phyloP scores from a whole-genome alignment of 2,329 filamentous ascomycete species.

The Didymella segeticola region DNA sequence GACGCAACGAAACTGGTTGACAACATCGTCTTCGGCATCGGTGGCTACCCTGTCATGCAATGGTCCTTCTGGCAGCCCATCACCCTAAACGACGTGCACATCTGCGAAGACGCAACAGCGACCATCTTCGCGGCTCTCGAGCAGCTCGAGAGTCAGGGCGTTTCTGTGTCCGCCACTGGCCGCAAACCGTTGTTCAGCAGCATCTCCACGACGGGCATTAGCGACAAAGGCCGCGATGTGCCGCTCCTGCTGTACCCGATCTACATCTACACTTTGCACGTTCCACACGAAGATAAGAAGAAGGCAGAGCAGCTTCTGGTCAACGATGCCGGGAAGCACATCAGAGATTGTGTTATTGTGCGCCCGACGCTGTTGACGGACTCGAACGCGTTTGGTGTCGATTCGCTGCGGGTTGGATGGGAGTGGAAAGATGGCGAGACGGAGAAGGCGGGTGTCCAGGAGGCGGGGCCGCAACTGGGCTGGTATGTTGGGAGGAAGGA shows the following conservation, averaged over 20 bases:
- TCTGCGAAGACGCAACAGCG: slow-evolving; percentile 45
- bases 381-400: slow-evolving; percentile 32
- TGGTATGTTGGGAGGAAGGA: slow-evolving; percentile 49
- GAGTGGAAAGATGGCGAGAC: slow-evolving; percentile 24
- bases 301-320: slow-evolving; percentile 44
- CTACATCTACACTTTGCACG: slow-evolving; percentile 45
- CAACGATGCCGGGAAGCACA: slow-evolving; percentile 24
- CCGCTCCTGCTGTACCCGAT: slow-evolving; percentile 40
- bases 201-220: slow-evolving; percentile 51
- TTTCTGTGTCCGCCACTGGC: slow-evolving; percentile 6
- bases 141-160: slow-evolving; percentile 15
- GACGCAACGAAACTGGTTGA: slow-evolving; percentile 44
- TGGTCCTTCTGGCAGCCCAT: slow-evolving; percentile 34
- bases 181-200: slow-evolving; percentile 34
- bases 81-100: slow-evolving; percentile 39
- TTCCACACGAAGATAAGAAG: slow-evolving; percentile 51
- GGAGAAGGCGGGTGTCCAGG: slow-evolving; percentile 22
- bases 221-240: slow-evolving; percentile 43
- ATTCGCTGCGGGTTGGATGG: slow-evolving; percentile 44
- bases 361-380: slow-evolving; percentile 49
- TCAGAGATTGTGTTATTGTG: slow-evolving; percentile 41
- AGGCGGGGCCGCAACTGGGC: slow-evolving; percentile 44
- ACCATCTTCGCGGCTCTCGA: slow-evolving; percentile 42
- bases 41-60: slow-evolving; percentile 43
- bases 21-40: slow-evolving; percentile 58